Conservation (phyloP, 345 rosid genomes). For the Brassica carinata region DNA sequence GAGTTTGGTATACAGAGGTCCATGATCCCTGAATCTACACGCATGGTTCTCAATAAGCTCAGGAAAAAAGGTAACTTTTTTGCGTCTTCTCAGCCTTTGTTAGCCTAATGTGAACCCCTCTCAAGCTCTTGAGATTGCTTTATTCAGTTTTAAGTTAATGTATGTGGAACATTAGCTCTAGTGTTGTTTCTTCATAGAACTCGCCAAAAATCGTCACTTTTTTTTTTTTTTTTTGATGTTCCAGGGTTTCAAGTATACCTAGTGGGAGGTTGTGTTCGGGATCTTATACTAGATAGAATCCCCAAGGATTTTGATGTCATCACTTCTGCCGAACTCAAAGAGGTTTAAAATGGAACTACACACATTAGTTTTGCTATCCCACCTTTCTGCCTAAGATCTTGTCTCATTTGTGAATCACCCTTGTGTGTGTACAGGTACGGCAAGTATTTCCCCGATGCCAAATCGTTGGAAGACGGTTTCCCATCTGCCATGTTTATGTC, state of each 20-base stretch:
- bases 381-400: not conserved
- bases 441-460: constrained; percentile 52
- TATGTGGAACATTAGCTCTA: not conserved
- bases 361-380: not conserved
- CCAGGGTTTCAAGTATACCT: constrained; percentile 73
- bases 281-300: constrained; percentile 62
- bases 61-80: constrained; percentile 47
- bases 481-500: constrained; percentile 66
- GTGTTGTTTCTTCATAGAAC: not conserved
- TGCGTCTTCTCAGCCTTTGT: not conserved
- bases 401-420: not conserved
- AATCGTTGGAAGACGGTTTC: constrained; percentile 71
- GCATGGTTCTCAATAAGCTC: constrained; percentile 60
- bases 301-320: constrained; percentile 78
- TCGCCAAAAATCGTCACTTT: not conserved
- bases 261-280: constrained; percentile 79
- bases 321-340: constrained; percentile 63
- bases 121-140: constrained; percentile 7
- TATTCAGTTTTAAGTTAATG: not conserved
- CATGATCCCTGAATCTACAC: constrained; percentile 60
- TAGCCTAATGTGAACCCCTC: not conserved
- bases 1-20: constrained; percentile 64
- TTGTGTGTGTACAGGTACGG: constrained; percentile 45
- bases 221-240: constrained; percentile 7
- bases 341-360: constrained; percentile 44